phyloP scores from a whole-genome alignment of 805 yeast genomes.

The Metschnikowia vanudenii region DNA sequence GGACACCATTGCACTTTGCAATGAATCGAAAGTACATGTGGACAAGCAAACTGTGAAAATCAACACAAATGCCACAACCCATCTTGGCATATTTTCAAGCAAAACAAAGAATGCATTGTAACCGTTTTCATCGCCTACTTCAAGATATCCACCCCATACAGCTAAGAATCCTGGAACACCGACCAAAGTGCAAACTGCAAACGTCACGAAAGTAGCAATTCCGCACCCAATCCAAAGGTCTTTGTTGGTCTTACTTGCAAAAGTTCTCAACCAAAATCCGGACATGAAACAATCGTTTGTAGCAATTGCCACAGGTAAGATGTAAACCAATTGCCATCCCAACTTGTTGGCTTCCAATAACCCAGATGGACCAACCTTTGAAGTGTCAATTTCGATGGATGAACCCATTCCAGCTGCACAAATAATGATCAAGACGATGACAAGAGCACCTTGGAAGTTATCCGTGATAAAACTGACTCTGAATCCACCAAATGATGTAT shows the following conservation, averaged over 20 bases:
- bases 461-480: constrained; percentile 86
- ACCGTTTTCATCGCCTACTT: constrained; percentile 54
- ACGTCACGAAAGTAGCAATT: constrained; percentile 67
- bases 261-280: constrained; percentile 93
- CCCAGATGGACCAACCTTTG: constrained; percentile 63
- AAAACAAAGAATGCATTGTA: constrained; percentile 70
- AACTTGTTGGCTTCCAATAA: constrained; percentile 63
- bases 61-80: constrained; percentile 83
- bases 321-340: constrained; percentile 89
- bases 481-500: constrained; percentile 88
- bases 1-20: constrained; percentile 86
- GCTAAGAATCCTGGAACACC: constrained; percentile 87
- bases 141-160: constrained; percentile 80
- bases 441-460: constrained; percentile 76
- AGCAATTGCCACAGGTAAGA: constrained; percentile 79
- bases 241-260: constrained; percentile 76
- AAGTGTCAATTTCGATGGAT: constrained; percentile 60
- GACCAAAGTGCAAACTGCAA: constrained; percentile 62
- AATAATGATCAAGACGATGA: constrained; percentile 62
- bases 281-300: constrained; percentile 89
- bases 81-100: constrained; percentile 69
- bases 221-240: constrained; percentile 75
- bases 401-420: constrained; percentile 79
- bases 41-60: constrained; percentile 73
- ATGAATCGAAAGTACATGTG: constrained; percentile 85